Evolutionary conservation across 768 basidiomycete genomes (phyloP).

Genomic region (Asterophora lycoperdoides): DNA sequence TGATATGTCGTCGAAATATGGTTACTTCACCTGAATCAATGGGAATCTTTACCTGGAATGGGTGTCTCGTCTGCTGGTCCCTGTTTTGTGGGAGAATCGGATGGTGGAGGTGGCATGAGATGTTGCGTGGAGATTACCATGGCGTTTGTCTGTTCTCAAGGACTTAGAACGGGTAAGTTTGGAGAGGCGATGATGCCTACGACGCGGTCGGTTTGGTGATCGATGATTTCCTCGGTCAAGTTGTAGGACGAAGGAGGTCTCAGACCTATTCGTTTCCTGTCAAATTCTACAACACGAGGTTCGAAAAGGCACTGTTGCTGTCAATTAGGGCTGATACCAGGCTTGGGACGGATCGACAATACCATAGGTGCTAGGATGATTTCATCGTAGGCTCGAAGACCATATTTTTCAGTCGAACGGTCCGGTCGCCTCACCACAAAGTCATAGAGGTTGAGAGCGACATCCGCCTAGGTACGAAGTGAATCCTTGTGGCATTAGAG

Average conservation of each 20-base stretch:
- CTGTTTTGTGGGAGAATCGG: slow-evolving; percentile 23
- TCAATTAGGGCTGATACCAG: neutral
- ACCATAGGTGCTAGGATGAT: slow-evolving; percentile 94
- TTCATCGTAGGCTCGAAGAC: slow-evolving; percentile 90
- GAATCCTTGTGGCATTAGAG: neutral
- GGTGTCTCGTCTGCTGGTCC: slow-evolving; percentile 5
- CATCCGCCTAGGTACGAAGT: slow-evolving; percentile 58
- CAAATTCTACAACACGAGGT: slow-evolving; percentile 88
- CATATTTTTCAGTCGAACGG: slow-evolving; percentile 79
- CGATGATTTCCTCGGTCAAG: slow-evolving; percentile 73
- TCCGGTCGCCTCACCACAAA: slow-evolving; percentile 80
- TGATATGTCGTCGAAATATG: neutral
- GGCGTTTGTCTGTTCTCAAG: slow-evolving; percentile 65
- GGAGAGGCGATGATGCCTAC: slow-evolving; percentile 30
- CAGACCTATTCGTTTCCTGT: slow-evolving; percentile 58
- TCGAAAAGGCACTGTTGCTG: slow-evolving; percentile 81
- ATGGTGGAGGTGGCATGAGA: slow-evolving; percentile 42
- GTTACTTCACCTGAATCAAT: neutral
- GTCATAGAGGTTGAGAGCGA: slow-evolving; percentile 87
- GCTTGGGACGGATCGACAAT: slow-evolving; percentile 14
- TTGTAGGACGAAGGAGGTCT: slow-evolving; percentile 48
- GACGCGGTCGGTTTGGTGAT: slow-evolving; percentile 48
- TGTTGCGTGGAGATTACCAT: slow-evolving; percentile 92
- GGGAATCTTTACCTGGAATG: slow-evolving; percentile 12
- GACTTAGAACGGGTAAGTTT: slow-evolving; percentile 6